Base-by-base conservation (phyloP, 2,329 filamentous ascomycete species). In the Domatiomyces catenatus region DNA sequence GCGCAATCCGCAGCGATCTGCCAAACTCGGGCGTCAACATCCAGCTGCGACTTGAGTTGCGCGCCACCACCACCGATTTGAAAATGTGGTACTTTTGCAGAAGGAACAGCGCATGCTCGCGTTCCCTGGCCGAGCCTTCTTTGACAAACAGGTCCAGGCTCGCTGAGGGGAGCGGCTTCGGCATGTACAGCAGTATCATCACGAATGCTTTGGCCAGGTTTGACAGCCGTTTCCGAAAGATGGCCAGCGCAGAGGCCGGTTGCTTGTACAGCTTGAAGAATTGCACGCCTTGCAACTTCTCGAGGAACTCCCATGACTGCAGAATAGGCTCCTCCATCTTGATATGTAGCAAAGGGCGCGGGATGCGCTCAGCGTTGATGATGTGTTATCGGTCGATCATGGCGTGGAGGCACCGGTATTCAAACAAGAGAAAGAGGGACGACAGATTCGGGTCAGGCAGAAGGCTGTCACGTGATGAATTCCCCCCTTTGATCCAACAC, bases 181-280 rank as follows among this genome's bases (percentile, higher is more conserved):
- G 85, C 71, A 93, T 84, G 70, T 94, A 98, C 3, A 98, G 80
- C 62, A 98, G 80, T 42, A 86, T 85, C 83, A 95, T 94, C 54
- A 98, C 90, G 62, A 98, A 84, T 15, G 82, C 87, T 75, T 98
- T 96, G 60, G 92, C 90, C 54, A 96, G 71, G 63, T 93, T 85
- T 52, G 92, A 87, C 52, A 98, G 77, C 88, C 98, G 95, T 70
- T 92, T 89, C 59, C 92, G 81, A 67, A 96, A 96, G 62, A 98
- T 89, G 58, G 92, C 92, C 58, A 98, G 80, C 39, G 89, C 85
- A 1, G 92, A 94, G 43, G 90, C 94, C 26, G 92, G 92, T 73
- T 95, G 89, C 70, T 89, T 84, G 74, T 98, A 98, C 45, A 98
- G 77, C 67, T 86, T 84, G 64, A 81, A 80, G 67, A 96, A 94